Evolutionary conservation across 2,329 filamentous ascomycete genomes (phyloP).

Genomic region (Cercospora zeina): DNA sequence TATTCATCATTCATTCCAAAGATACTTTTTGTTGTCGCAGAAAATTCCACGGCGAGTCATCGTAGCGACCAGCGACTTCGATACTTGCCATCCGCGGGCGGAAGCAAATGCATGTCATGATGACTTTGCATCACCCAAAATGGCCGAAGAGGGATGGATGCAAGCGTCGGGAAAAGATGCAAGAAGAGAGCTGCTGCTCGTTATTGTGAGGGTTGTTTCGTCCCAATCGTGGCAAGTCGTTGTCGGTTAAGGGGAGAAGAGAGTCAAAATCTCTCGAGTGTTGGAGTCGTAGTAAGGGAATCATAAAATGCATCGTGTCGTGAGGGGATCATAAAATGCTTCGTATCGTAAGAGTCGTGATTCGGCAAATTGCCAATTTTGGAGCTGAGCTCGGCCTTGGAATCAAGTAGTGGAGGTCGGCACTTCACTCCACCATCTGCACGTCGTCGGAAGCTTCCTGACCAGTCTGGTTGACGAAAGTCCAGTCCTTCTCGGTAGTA

Average conservation of each 20-base stretch:
- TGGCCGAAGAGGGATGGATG: background rate
- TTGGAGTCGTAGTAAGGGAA: background rate
- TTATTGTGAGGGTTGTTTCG: background rate
- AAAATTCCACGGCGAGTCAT: background rate
- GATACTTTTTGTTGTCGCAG: background rate
- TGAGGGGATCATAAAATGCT: background rate
- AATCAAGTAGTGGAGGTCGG: background rate
- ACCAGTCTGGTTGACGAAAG: conserved; percentile 4
- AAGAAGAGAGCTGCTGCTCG: background rate
- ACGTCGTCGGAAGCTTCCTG: conserved; percentile 1
- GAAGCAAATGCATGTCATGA: background rate
- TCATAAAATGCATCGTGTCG: background rate
- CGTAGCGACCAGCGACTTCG: background rate
- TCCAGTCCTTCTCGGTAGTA: background rate
- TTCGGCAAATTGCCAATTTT: background rate
- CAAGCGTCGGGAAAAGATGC: background rate
- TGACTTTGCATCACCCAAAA: background rate
- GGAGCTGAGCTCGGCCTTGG: background rate
- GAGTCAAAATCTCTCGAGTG: background rate
- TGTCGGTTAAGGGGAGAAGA: background rate
- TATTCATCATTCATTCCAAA: background rate
- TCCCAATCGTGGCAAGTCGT: background rate
- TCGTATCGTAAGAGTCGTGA: background rate
- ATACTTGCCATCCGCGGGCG: background rate
- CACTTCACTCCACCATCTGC: background rate